Percentiles rank a stretch among this genome's conserved stretches.
These are phyloP conservation scores for Heritiera littoralis DNA, from an alignment of 345 rosid species.

Conservation along the genomic window DNA sequence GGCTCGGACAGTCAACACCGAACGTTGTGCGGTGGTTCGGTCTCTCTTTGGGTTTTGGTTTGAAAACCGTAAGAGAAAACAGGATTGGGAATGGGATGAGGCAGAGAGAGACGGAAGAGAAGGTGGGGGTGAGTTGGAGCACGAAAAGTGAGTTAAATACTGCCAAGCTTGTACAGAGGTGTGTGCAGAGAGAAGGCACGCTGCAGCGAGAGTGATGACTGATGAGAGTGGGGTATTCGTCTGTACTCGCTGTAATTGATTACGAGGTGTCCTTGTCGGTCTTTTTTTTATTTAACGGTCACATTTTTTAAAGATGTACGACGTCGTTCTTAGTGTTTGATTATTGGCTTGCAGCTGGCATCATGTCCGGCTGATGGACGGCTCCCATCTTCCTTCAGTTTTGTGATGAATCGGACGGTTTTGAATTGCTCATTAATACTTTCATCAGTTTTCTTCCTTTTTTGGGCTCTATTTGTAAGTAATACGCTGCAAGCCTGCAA, in stretches of 20 bases:
- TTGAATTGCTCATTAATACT: not conserved
- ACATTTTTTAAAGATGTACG: slow-evolving; percentile 53
- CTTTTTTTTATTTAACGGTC: slow-evolving; percentile 58
- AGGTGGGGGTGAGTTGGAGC: not conserved
- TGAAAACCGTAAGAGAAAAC: not conserved
- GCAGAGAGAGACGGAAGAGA: not conserved
- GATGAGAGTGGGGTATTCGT: slow-evolving; percentile 22
- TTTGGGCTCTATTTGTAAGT: not conserved
- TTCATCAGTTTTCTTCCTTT: not conserved
- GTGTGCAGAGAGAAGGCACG: not conserved
- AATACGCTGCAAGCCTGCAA: no score
- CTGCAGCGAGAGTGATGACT: not conserved
- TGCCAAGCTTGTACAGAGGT: slow-evolving; percentile 18
- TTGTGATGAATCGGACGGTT: not conserved
- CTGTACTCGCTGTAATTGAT: slow-evolving; percentile 37
- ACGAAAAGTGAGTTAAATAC: not conserved
- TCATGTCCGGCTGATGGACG: not conserved
- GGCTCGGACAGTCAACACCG: not conserved
- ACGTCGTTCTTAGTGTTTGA: slow-evolving; percentile 30
- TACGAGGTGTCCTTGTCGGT: slow-evolving; percentile 28
- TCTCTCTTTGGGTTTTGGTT: not conserved
- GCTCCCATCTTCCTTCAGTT: not conserved
- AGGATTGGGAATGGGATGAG: not conserved
- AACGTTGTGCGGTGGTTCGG: not conserved
- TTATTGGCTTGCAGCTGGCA: not conserved